phyloP scores from a whole-genome alignment of 2,329 filamentous ascomycete species.

The Trichoderma lentiforme region DNA sequence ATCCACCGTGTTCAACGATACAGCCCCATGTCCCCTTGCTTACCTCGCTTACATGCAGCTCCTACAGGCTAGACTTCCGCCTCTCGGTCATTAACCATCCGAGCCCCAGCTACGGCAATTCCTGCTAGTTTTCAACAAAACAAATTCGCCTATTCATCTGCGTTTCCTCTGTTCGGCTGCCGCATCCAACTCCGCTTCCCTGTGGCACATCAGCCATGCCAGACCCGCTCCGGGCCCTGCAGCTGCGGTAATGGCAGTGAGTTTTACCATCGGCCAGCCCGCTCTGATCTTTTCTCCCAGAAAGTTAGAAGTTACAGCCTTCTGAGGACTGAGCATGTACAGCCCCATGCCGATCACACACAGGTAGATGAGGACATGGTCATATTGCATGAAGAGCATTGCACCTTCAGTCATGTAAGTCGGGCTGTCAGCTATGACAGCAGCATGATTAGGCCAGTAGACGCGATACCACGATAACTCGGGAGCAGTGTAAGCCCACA shows the following conservation, averaged over 20 bases:
- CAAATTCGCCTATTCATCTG: not conserved
- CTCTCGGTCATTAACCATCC: not conserved
- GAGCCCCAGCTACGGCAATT: not conserved
- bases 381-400: slow-evolving; percentile 1
- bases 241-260: not conserved
- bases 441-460: not conserved
- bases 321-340: not conserved
- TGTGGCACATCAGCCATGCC: not conserved
- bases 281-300: not conserved
- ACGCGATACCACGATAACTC: not conserved
- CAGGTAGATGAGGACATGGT: slow-evolving; percentile 1
- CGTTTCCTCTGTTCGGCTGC: not conserved
- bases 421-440: not conserved
- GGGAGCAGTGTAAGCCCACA: not conserved
- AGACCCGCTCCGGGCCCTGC: not conserved
- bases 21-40: not conserved
- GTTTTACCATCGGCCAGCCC: not conserved
- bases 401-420: not conserved
- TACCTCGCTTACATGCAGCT: not conserved
- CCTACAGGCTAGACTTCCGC: not conserved
- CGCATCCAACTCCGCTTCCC: not conserved
- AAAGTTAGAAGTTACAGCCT: not conserved
- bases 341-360: not conserved
- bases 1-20: not conserved
- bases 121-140: not conserved